Base-by-base conservation (phyloP, 2,329 filamentous ascomycete species). In the Fusarium odoratissimum region DNA sequence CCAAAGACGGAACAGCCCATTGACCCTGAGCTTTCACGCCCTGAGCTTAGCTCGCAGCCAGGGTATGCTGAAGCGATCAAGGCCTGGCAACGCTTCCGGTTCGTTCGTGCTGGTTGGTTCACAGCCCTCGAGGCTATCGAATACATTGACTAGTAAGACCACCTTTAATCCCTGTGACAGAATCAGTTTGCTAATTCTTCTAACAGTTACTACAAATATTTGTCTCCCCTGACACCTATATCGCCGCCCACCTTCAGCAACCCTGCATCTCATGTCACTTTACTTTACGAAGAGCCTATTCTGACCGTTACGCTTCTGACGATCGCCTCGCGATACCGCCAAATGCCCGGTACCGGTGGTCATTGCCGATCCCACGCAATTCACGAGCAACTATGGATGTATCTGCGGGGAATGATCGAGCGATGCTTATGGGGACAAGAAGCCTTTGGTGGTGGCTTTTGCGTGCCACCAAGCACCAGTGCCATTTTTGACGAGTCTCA, bases 101-200 rank as follows among this genome's bases (percentile, higher is more conserved):
- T 98, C 79, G 95, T 98, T n/a, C 91, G 95, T 60, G 95, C 95
- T 13, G 96, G 96, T 14, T 98, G 95, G 95, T 96, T 99, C 80
- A 97, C 95, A 0, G 93, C 95, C 1, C 91, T 93, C 73, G 96
- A 99, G 82, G 95, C 94, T 28, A 95, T 98, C 81, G 91, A 92
- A 46, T 98, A 98, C 79, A 93, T 99, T 71, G 92, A 95, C 80
- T 98, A 98, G 91, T 93, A 87, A 78, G 90, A 33, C 21, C 6
- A 30, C 11, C 7, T n/a, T 38, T 16, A 14, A 28, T 8, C 4
- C 31, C 8, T 8, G 25, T 12, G 42, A 55, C 23, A 17, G n/a
- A 13, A 30, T 60, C 62, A 12, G 14, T 21, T 21, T 63, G 23
- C 64, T 77, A 59, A 77, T 46, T 31, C 19, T n/a, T 38, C 5